Evolutionary conservation across 441 rosid species (phyloP), one percentile per base, ranked within the genome.

Genomic region (Adansonia madagascariensis): DNA sequence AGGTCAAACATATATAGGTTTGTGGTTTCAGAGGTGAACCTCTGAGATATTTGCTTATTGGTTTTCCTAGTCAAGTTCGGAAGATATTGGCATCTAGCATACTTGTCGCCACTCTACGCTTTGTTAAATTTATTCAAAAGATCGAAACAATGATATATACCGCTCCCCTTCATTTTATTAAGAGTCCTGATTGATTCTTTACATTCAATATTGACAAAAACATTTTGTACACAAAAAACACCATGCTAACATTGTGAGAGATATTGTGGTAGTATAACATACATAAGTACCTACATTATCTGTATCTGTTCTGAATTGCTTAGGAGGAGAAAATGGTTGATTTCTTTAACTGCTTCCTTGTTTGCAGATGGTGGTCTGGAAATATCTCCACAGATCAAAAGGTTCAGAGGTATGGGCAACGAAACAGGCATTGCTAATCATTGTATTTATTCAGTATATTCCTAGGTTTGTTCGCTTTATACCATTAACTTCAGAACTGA

Each of bases 381-480:
- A 80, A 73, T 95, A 88, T 81, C 89, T 95, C 57, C 81, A 76
- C 55, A 88, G 66, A 56, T 82, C 84, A 3, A 88, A 85, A 76
- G 94, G 95, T 75, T 83, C 93, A 17, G 91, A 89, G 74, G 98
- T 90, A 18, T 77, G 92, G 85, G 83, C 87, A 0, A 91, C 94
- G 0, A 93, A 93, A 79, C 87, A 85, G 22, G 88, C 92, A 43
- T 82, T 93, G 78, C 79, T 86, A 55, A 35, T 84, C 62, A 79
- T 88, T 46, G 91, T 88, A 61, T 87, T 88, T 80, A 43, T 79
- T 64, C 98, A 94, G 83, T 96, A 96, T 67, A 77, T 96, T 75
- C 99, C 98, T 1, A 89, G 99, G 79, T 91, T 94, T 77, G 75
- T 78, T 14, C 91, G 97, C 47, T 86, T 94, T 83, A 73, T 92